These are phyloP conservation scores for Capsella bursapastoris DNA, from an alignment of 345 rosid genomes.

Conservation along the genomic window DNA sequence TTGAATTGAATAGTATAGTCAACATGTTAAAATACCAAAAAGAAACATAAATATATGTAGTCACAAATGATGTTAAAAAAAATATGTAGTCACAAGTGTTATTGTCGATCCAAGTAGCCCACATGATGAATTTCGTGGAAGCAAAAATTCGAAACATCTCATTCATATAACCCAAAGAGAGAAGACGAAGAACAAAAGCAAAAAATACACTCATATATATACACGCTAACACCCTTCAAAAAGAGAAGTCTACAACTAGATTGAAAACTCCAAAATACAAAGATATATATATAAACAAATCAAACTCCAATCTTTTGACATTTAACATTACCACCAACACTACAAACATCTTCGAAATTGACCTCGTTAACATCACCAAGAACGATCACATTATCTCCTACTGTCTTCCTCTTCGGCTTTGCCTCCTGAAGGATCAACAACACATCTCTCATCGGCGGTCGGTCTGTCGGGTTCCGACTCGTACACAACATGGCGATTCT, in stretches of 20 bases:
- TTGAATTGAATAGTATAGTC: background rate
- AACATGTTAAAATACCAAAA: background rate
- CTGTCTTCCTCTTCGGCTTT: conserved; percentile 79
- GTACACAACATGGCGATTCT: conserved; percentile 88
- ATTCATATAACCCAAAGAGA: background rate
- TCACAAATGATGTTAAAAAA: background rate
- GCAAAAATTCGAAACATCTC: conserved; percentile 13
- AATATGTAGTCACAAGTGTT: background rate
- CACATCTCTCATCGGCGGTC: conserved; percentile 98
- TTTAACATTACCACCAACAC: conserved; percentile 33
- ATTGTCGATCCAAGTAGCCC: background rate
- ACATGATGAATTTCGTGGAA: conserved; percentile 5
- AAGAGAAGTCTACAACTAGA: conserved; percentile 18
- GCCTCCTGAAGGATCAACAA: conserved; percentile 92
- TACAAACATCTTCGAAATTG: conserved; percentile 41
- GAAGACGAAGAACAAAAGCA: background rate
- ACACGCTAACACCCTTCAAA: background rate
- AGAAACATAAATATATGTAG: background rate
- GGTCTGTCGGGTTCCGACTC: conserved; percentile 74
- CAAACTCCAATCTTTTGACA: conserved; percentile 54
- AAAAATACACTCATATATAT: conserved; percentile 29
- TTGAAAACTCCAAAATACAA: conserved; percentile 27
- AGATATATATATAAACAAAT: conserved; percentile 52
- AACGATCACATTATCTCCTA: conserved; percentile 40
- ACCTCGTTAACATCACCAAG: conserved; percentile 32